These are phyloP conservation scores for Penicillium sp. DNA, from an alignment of 2,329 filamentous ascomycete genomes.

Conservation along the genomic window DNA sequence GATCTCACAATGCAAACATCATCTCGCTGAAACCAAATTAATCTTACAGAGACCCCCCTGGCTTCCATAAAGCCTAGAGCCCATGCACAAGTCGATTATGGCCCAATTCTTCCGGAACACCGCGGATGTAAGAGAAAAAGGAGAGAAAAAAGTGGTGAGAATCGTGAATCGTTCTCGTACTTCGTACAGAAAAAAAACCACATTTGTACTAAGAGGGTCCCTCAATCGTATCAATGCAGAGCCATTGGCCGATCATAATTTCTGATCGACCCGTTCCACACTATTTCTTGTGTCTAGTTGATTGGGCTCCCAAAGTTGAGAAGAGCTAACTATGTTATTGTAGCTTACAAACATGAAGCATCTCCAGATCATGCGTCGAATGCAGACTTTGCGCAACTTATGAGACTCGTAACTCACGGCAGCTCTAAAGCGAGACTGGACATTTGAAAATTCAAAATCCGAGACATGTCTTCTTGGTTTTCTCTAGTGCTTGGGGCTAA, in stretches of 20 bases:
- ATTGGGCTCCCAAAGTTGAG: not conserved
- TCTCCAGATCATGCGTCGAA: not conserved
- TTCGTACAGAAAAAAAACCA: not conserved
- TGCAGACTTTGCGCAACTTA: not conserved
- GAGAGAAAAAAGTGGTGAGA: not conserved
- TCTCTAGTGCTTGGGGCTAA: not conserved
- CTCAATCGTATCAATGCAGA: not conserved
- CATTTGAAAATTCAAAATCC: conserved; percentile 9
- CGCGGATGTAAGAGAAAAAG: not conserved
- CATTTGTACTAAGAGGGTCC: not conserved
- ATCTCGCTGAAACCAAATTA: conserved; percentile 1
- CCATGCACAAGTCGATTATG: not conserved
- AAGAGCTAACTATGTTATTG: not conserved
- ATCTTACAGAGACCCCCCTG: not conserved
- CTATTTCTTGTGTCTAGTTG: not conserved
- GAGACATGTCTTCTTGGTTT: conserved; percentile 12
- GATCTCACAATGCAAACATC: not conserved
- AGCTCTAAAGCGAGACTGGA: conserved; percentile 11
- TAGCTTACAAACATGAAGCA: not conserved
- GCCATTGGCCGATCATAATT: conserved; percentile 4
- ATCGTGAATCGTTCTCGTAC: not conserved
- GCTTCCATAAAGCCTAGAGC: not conserved
- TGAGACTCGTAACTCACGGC: not conserved
- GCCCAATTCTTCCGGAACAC: not conserved
- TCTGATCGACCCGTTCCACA: not conserved